Evolutionary conservation across 306 rosid species (phyloP).

Genomic region (Quercus ilex): DNA sequence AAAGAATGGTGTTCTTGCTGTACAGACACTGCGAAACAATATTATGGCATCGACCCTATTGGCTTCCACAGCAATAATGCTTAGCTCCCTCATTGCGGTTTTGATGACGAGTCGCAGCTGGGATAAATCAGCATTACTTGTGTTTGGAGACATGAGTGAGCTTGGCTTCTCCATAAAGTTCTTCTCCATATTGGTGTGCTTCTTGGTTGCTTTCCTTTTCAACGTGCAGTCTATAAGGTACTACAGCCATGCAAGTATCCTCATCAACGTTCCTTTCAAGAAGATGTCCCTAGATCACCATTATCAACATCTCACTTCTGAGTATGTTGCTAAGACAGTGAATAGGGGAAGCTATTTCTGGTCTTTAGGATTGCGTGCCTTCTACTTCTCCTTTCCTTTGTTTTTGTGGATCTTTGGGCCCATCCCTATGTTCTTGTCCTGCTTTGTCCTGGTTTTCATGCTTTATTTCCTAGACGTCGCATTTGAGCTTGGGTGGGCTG

Average conservation of each 20-base stretch:
- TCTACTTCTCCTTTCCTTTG: conserved; percentile 82
- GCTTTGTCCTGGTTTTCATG: conserved; percentile 45
- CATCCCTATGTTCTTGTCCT: conserved; percentile 63
- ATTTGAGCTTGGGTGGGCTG: conserved; percentile 45
- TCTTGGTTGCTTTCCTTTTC: conserved; percentile 60
- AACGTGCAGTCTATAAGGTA: conserved; percentile 87
- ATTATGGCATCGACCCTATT: conserved; percentile 92
- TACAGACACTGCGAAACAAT: conserved; percentile 80
- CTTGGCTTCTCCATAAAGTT: conserved; percentile 51
- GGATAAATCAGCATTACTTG: conserved; percentile 6
- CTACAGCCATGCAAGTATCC: conserved; percentile 80
- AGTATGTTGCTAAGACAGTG: conserved; percentile 66
- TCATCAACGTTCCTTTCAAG: conserved; percentile 76
- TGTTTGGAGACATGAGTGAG: conserved; percentile 46
- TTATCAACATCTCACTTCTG: conserved; percentile 42
- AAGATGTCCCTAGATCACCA: conserved; percentile 30
- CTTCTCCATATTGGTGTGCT: conserved; percentile 71
- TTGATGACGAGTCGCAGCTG: conserved; percentile 43
- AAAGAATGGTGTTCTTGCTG: conserved; percentile 76
- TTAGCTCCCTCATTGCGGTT: conserved; percentile 73
- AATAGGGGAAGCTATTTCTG: conserved; percentile 81
- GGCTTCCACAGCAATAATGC: conserved; percentile 88
- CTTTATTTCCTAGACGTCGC: conserved; percentile 70
- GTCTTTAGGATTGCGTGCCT: conserved; percentile 83
- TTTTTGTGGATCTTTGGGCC: conserved; percentile 91